A percentile compares a stretch with the other conserved stretches of the same genome.
Conservation (phyloP, 805 yeast genomes). For the Lipomyces oligophaga region DNA sequence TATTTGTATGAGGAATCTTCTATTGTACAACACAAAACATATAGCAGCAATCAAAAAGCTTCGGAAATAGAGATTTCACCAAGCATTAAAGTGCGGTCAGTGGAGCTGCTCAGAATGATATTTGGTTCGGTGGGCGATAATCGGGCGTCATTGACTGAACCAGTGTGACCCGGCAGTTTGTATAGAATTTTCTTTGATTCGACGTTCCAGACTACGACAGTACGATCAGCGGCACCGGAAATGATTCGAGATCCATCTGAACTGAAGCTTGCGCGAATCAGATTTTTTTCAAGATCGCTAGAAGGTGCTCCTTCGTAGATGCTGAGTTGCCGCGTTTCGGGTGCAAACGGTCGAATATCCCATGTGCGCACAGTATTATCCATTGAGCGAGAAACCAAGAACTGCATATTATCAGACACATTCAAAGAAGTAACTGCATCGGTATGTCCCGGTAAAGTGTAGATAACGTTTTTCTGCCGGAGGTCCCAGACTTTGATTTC, state of each 20-base stretch:
- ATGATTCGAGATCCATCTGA: conserved; percentile 40
- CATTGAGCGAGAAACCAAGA: conserved; percentile 51
- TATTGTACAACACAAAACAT: too few relatives aligned
- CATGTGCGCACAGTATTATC: conserved; percentile 57
- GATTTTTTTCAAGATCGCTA: conserved; percentile 45
- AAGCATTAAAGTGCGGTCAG: conserved; percentile 28
- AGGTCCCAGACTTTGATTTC: conserved; percentile 57
- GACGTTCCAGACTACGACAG: conserved; percentile 59
- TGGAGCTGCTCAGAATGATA: conserved; percentile 33
- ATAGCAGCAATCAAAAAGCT: too few relatives aligned
- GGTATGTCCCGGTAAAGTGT: conserved; percentile 46
- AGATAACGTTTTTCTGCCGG: conserved; percentile 42
- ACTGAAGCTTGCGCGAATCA: conserved; percentile 49
- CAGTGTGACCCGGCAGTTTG: conserved; percentile 57
- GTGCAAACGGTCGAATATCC: conserved; percentile 48
- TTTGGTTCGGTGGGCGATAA: conserved; percentile 44
- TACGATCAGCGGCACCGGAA: conserved; percentile 63
- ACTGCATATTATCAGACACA: conserved; percentile 47
- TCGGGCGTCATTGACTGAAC: conserved; percentile 59
- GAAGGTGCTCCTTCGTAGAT: conserved; percentile 57
- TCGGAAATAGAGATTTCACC: too few relatives aligned
- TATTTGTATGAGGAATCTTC: too few relatives aligned
- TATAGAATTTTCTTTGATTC: conserved; percentile 46
- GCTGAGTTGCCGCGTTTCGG: conserved; percentile 32
- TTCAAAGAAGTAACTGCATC: conserved; percentile 55